phyloP scores from a whole-genome alignment of 768 basidiomycete genomes.

The Psilocybe tampanensis region DNA sequence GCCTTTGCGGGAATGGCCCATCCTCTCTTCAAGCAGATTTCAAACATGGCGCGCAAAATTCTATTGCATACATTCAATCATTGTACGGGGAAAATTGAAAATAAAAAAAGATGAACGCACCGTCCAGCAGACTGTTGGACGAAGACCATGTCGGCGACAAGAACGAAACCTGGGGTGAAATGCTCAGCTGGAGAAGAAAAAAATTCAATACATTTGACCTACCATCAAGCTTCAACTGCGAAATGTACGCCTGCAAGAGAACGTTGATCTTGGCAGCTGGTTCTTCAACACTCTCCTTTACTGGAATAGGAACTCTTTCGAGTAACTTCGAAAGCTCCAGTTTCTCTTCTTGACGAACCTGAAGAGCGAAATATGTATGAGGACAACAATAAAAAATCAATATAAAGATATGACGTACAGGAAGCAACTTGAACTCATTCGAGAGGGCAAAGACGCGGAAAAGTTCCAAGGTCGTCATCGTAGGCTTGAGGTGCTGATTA shows the following conservation, averaged over 20 bases:
- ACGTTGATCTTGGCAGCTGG: slow-evolving; percentile 98
- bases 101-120: slow-evolving; percentile 31
- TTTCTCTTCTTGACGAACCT: slow-evolving; percentile 88
- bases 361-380: slow-evolving; percentile 3
- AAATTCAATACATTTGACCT: slow-evolving; percentile 9
- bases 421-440: slow-evolving; percentile 93
- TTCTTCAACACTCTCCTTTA: slow-evolving; percentile 96
- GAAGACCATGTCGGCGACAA: slow-evolving; percentile 93
- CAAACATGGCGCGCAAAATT: slow-evolving; percentile 94
- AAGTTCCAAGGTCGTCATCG: slow-evolving; percentile 87
- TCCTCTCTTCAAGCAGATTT: slow-evolving; percentile 97
- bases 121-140: slow-evolving; percentile 97
- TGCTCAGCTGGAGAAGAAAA: background rate
- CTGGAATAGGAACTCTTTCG: slow-evolving; percentile 94
- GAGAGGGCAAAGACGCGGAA: slow-evolving; percentile 95
- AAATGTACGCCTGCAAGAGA: slow-evolving; percentile 91
- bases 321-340: slow-evolving; percentile 87
- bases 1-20: slow-evolving; percentile 95
- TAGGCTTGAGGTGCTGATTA: slow-evolving; percentile 88
- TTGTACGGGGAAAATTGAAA: background rate
- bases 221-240: slow-evolving; percentile 91
- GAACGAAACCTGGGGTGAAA: slow-evolving; percentile 61
- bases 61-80: slow-evolving; percentile 33
- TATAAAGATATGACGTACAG: slow-evolving; percentile 43
- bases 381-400: background rate